Evolutionary conservation across 2,329 filamentous ascomycete species (phyloP), one percentile per base, ranked within the genome.

Genomic region (Fusarium siculi): DNA sequence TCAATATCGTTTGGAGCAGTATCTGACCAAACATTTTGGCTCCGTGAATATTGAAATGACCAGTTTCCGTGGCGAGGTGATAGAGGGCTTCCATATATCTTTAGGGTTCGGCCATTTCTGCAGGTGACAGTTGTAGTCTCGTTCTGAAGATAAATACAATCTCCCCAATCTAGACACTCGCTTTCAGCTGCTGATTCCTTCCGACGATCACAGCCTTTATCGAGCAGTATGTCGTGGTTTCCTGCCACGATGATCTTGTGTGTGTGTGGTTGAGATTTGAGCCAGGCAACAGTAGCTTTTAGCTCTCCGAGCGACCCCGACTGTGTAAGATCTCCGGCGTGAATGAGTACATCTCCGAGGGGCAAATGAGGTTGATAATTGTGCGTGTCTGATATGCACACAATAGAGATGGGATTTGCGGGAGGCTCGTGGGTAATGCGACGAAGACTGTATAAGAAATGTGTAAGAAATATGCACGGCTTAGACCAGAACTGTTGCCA

Each of bases 321-420:
- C 56, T 84, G 77, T 2, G 84, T 85, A n/a, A 87, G 79, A 66
- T 87, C 85, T 25, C 86, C 85, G 1, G 85, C 84, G 65, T 87
- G 85, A 55, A 87, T 79, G 19, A 87, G 80, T 4, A 87, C 75
- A 68, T 87, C 85, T 3, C 83, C 85, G 6, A 69, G 42, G 2
- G 84, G 84, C 14, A 87, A 66, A 3, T 62, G 56, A 8, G 80
- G 81, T 15, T 79, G 78, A 21, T 68, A 78, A 67, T 82, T 83
- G 75, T 86, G 84, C 16, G 84, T 86, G 69, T 86, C 84, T 11
- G 85, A 86, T 39, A 86, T 69, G 74, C 83, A 85, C 18, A 84
- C 82, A 11, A 85, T 63, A 12, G 69, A 79, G 36, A 76, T 63
- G 21, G 71, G 54, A 32, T 49, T 63, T 50, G 43, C 28, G 21